Percentiles rank a stretch among this genome's conserved stretches.
Evolutionary conservation across 768 basidiomycete genomes (phyloP).

Genomic region (Candolleomyces aberdarensis): DNA sequence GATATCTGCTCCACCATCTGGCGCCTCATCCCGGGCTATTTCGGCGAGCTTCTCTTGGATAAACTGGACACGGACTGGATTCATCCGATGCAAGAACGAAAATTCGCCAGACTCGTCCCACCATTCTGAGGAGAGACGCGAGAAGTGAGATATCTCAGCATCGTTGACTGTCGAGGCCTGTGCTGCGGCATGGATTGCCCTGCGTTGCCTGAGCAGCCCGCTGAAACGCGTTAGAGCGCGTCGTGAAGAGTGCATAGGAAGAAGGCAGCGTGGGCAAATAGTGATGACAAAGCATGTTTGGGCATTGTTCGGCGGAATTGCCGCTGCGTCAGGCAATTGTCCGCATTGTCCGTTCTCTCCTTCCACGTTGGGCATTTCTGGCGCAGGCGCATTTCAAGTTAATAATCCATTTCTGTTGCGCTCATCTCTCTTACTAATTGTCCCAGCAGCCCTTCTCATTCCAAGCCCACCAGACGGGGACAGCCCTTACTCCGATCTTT

Average conservation of each 20-base stretch:
- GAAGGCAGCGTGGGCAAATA: not conserved
- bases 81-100: conserved; percentile 87
- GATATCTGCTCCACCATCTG: not conserved
- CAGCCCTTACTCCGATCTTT: conserved; percentile 4
- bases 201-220: not conserved
- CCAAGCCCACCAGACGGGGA: no score
- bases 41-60: conserved; percentile 75
- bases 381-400: no score
- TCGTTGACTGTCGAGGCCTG: conserved; percentile 53
- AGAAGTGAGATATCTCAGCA: conserved; percentile 86
- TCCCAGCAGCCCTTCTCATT: no score
- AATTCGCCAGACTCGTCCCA: conserved; percentile 96
- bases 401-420: no score
- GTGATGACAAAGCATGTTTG: not conserved
- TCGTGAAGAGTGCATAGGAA: not conserved
- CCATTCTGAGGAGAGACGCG: conserved; percentile 86
- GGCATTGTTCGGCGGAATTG: no score
- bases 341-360: no score
- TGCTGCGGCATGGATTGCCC: not conserved
- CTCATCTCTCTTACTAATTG: no score
- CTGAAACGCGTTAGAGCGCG: conserved; percentile 1
- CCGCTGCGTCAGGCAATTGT: no score
- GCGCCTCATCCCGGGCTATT: conserved; percentile 48
- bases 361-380: no score
- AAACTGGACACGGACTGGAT: conserved; percentile 83